Conservation (phyloP, 805 yeast species). For the Candida insectalens region DNA sequence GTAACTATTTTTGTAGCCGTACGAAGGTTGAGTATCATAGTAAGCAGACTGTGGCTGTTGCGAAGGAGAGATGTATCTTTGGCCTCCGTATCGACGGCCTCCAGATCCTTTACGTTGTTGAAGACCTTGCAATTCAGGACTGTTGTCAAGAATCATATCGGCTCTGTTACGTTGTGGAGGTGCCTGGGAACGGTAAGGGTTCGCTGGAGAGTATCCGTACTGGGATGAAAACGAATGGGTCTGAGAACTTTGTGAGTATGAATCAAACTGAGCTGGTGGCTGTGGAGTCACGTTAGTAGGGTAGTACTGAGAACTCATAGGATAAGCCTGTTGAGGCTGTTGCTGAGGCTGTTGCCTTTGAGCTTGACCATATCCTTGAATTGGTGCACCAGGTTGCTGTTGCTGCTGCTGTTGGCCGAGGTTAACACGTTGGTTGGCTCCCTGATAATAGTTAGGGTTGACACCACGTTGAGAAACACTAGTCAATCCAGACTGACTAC, state of each 20-base stretch:
- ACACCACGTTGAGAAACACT: slow-evolving; percentile 63
- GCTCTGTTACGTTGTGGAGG: background rate
- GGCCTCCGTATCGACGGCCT: too few species aligned
- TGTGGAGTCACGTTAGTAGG: slow-evolving; percentile 2
- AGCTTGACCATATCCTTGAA: slow-evolving; percentile 7
- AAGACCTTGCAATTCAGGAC: slow-evolving; percentile 37
- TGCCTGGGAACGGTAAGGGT: too few species aligned
- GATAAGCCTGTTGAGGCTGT: slow-evolving; percentile 8
- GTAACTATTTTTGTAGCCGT: too few species aligned
- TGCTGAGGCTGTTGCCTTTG: slow-evolving; percentile 19
- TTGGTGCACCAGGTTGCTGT: slow-evolving; percentile 5
- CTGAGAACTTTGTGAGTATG: background rate
- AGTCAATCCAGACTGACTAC: slow-evolving; percentile 55
- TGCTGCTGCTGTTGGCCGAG: slow-evolving; percentile 2
- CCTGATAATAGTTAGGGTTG: slow-evolving; percentile 45
- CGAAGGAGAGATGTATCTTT: too few species aligned
- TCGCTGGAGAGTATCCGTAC: background rate
- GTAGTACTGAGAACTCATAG: slow-evolving; percentile 4
- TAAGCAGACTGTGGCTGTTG: slow-evolving; percentile 3
- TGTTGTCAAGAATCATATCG: slow-evolving; percentile 31
- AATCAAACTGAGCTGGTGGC: slow-evolving; percentile 1
- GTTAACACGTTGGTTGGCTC: slow-evolving; percentile 12
- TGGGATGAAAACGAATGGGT: background rate
- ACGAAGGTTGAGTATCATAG: slow-evolving; percentile 2
- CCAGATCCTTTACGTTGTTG: too few species aligned